A percentile compares a stretch with the other conserved stretches of the same genome.
These are phyloP conservation scores for Entelexis sorbosivorans DNA, from an alignment of 1,139 yeast genomes.

Conservation along the genomic window DNA sequence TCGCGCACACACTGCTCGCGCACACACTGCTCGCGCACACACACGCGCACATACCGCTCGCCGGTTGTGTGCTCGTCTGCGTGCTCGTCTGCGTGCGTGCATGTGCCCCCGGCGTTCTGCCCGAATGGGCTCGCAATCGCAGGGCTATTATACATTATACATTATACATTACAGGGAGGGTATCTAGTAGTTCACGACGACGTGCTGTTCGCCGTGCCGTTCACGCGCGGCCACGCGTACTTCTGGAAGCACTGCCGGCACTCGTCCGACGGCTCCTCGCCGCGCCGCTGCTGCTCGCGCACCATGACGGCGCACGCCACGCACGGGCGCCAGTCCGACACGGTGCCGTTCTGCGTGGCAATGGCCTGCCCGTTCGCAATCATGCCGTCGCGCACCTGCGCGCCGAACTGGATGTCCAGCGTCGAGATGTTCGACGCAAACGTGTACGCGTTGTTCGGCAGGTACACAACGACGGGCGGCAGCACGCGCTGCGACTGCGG, in stretches of 20 bases:
- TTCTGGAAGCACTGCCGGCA: conserved; percentile 59
- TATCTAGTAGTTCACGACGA: background rate
- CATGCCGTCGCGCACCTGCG: conserved; percentile 49
- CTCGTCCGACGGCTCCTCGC: conserved; percentile 52
- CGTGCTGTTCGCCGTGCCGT: background rate
- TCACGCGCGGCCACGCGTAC: conserved; percentile 56
- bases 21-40: too few species aligned
- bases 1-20: too few species aligned
- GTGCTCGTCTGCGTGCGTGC: too few species aligned
- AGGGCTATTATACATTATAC: too few species aligned
- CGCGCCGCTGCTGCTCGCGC: conserved; percentile 63
- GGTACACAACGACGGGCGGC: conserved; percentile 71
- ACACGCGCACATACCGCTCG: too few species aligned
- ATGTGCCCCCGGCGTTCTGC: too few species aligned
- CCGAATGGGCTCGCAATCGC: too few species aligned
- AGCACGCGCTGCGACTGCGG: conserved; percentile 27
- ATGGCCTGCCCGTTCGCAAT: conserved; percentile 76
- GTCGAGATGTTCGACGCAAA: conserved; percentile 65
- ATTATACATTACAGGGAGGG: background rate
- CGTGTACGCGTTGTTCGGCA: conserved; percentile 65
- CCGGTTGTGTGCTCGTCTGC: too few species aligned
- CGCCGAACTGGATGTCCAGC: conserved; percentile 52
- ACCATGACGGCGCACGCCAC: conserved; percentile 82
- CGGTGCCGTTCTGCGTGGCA: conserved; percentile 56
- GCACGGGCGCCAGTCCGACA: conserved; percentile 59